phyloP scores from a whole-genome alignment of 1,284 basidiomycete species.

The Mrakiaceae sp. region DNA sequence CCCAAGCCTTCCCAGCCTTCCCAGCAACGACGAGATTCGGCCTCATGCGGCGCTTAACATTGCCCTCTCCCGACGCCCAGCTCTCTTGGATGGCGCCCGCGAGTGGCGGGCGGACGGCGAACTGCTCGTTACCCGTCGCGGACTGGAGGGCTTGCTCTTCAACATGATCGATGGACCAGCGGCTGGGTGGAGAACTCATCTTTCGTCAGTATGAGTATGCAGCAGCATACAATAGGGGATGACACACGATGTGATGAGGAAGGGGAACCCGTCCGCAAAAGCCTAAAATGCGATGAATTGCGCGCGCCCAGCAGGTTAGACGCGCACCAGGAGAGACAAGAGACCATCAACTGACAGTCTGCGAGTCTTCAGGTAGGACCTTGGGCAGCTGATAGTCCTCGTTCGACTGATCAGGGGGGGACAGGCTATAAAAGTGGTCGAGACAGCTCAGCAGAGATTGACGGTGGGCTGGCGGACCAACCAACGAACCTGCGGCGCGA shows the following conservation, averaged over 20 bases:
- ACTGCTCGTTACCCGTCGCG: slow-evolving; percentile 34
- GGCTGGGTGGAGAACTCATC: slow-evolving; percentile 34
- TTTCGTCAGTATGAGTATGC: too few relatives aligned
- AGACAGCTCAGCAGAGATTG: neutral
- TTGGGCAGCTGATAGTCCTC: neutral
- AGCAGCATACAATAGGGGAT: too few relatives aligned
- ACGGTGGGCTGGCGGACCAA: slow-evolving; percentile 25
- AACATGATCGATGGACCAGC: slow-evolving; percentile 48
- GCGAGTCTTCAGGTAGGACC: slow-evolving; percentile 40
- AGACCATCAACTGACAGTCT: slow-evolving; percentile 23
- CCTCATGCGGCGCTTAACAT: slow-evolving; percentile 1
- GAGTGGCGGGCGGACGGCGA: slow-evolving; percentile 30
- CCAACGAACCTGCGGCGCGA: slow-evolving; percentile 42
- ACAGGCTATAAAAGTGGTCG: too few relatives aligned
- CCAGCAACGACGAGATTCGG: slow-evolving; percentile 10
- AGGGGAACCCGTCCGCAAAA: slow-evolving; percentile 61
- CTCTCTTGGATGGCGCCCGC: neutral
- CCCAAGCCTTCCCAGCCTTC: slow-evolving; percentile 2
- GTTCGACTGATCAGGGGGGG: neutral
- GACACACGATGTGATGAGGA: slow-evolving; percentile 38
- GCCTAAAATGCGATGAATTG: slow-evolving; percentile 18
- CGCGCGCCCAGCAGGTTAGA: too few relatives aligned
- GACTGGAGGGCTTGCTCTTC: slow-evolving; percentile 27
- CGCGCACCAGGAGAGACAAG: too few relatives aligned
- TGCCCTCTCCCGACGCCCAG: neutral